phyloP scores from a whole-genome alignment of 257 asterid species.

The Cordia subcordata region DNA sequence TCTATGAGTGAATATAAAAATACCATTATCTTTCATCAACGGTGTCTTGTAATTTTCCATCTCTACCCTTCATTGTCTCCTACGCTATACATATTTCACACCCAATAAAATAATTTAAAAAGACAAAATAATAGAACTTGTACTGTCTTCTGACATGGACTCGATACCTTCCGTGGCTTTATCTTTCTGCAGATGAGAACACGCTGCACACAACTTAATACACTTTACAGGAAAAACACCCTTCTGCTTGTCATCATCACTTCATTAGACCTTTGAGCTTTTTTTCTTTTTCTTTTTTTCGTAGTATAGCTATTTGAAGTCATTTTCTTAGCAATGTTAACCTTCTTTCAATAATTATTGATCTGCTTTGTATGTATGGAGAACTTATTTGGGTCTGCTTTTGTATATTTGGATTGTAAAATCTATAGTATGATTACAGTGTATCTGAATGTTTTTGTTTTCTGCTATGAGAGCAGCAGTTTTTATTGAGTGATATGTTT shows the following conservation, averaged over 20 bases:
- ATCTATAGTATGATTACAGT: slow-evolving; percentile 1
- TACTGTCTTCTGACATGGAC: slow-evolving; percentile 45
- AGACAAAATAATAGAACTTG: slow-evolving; percentile 25
- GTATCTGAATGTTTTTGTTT: background rate
- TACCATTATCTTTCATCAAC: slow-evolving; percentile 1
- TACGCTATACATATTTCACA: background rate
- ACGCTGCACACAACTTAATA: background rate
- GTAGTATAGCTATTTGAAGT: too few relatives aligned
- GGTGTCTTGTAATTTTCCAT: slow-evolving; percentile 23
- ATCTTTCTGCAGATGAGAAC: slow-evolving; percentile 46
- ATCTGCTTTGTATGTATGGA: too few relatives aligned
- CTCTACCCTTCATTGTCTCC: slow-evolving; percentile 35
- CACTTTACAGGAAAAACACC: background rate
- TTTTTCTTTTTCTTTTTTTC: background rate
- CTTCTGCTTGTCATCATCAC: background rate
- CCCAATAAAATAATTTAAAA: slow-evolving; percentile 17
- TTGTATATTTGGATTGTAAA: slow-evolving; percentile 7
- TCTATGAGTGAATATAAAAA: background rate
- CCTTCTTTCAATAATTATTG: too few relatives aligned
- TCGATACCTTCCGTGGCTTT: slow-evolving; percentile 49
- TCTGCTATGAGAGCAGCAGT: background rate
- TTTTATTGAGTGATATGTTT: background rate
- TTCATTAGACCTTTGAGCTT: background rate
- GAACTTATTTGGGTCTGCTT: background rate
- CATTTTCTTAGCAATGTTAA: too few relatives aligned